Evolutionary conservation across 306 rosid species (phyloP).

Genomic region (Begonia fuchsioides): DNA sequence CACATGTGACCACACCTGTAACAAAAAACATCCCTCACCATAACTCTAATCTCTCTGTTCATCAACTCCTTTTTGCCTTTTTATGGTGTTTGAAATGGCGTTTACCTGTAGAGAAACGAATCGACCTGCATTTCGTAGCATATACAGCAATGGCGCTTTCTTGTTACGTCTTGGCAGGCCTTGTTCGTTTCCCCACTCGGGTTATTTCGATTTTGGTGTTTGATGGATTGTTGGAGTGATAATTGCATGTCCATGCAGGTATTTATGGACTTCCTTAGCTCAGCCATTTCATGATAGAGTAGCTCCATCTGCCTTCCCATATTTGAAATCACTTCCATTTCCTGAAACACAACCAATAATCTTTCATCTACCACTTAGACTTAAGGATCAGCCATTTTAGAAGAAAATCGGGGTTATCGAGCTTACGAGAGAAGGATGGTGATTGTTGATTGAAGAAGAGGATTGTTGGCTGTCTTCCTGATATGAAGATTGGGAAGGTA

Average conservation of each 20-base stretch:
- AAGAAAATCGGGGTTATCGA: background rate
- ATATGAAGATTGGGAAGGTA: slow-evolving; percentile 20
- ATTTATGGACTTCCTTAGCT: slow-evolving; percentile 54
- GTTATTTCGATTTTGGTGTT: slow-evolving; percentile 21
- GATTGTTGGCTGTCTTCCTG: slow-evolving; percentile 8
- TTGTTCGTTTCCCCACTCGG: slow-evolving; percentile 24
- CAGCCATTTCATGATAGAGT: slow-evolving; percentile 59
- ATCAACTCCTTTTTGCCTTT: background rate
- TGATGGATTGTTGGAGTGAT: slow-evolving; percentile 33
- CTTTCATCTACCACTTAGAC: too few relatives aligned
- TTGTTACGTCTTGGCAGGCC: slow-evolving; percentile 4
- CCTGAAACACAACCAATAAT: slow-evolving; percentile 22
- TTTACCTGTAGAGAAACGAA: slow-evolving; percentile 66
- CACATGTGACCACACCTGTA: slow-evolving; percentile 84
- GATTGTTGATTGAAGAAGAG: slow-evolving; percentile 18
- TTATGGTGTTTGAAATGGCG: background rate
- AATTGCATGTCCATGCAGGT: slow-evolving; percentile 71
- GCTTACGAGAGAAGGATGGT: slow-evolving; percentile 39
- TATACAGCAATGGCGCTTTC: slow-evolving; percentile 53
- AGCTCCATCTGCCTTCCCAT: slow-evolving; percentile 71
- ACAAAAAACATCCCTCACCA: background rate
- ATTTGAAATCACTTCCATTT: slow-evolving; percentile 58
- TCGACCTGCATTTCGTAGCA: slow-evolving; percentile 53
- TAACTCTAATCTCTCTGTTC: background rate
- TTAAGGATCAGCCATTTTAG: too few relatives aligned